Evolutionary conservation across 352 stramenopile genomes (phyloP).

Genomic region (Pythium brachiatum): DNA sequence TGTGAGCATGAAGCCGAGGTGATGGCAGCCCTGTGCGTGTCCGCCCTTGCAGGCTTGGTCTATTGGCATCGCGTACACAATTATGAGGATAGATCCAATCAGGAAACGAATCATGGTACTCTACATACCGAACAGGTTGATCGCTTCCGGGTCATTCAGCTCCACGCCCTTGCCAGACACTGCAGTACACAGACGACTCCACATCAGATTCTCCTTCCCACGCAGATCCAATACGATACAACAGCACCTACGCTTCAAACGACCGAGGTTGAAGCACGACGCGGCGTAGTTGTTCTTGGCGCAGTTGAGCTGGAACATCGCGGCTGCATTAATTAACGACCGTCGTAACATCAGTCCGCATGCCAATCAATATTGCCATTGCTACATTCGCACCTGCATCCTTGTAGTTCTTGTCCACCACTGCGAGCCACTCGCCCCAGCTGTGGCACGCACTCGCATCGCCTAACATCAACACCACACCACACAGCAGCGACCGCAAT

Average conservation of each 20-base stretch:
- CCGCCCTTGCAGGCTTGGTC: slow-evolving; percentile 74
- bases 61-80: slow-evolving; percentile 21
- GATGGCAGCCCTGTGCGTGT: slow-evolving; percentile 77
- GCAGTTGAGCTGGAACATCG: slow-evolving; percentile 85
- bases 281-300: slow-evolving; percentile 73
- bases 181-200: slow-evolving; percentile 19
- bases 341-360: too few relatives aligned
- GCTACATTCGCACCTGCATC: slow-evolving; percentile 59
- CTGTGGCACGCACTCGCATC: slow-evolving; percentile 85
- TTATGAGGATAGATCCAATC: neutral
- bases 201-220: neutral
- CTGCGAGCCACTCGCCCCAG: slow-evolving; percentile 83
- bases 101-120: neutral
- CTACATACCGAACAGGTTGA: slow-evolving; percentile 68
- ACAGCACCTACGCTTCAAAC: slow-evolving; percentile 59
- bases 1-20: slow-evolving; percentile 81
- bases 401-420: slow-evolving; percentile 86
- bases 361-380: too few relatives aligned
- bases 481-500: too few relatives aligned
- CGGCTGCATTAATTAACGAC: slow-evolving; percentile 31
- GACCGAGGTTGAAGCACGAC: slow-evolving; percentile 87
- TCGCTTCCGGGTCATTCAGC: slow-evolving; percentile 62
- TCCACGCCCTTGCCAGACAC: slow-evolving; percentile 77
- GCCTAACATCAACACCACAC: slow-evolving; percentile 17
- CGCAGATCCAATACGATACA: neutral